Base-by-base conservation (phyloP, 2,329 filamentous ascomycete genomes). In the Nothopassalora personata region DNA sequence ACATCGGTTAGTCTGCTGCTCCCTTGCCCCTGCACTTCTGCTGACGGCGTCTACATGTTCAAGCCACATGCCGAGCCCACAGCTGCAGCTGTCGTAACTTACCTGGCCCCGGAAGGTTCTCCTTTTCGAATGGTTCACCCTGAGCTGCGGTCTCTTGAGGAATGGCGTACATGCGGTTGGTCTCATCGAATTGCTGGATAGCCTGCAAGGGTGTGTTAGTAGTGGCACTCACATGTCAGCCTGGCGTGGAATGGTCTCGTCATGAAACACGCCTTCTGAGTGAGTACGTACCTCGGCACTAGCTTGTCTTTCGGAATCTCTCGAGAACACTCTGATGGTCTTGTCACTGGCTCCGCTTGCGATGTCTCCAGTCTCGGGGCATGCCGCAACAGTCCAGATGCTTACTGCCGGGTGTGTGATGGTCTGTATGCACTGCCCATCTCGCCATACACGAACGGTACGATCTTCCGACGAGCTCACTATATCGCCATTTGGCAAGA, bases 361-460 rank as follows among this genome's bases (percentile, higher is more conserved):
- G 61, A 99, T 93, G 68, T 99, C 95, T 23, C 94, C 93, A 51
- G 84, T 95, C 62, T 90, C 85, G 0, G 81, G 71, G 70, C 90
- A 94, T 10, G 84, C 89, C n/a, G 91, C 89, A 18, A 99, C 91
- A 13, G 85, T 82, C 94, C 94, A 99, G 5, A 99, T 92, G 0
- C 93, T 97, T 57, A 97, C 95, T 9, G 94, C 94, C 10, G 94
- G 94, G 69, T 97, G 91, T 1, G 93, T 97, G 64, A 99, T 97
- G 43, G 93, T 97, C 74, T 99, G 94, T 49, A 96, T 77, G 72
- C 93, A 97, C 58, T 91, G 82, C 13, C 79, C 83, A 48, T 88
- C 89, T 66, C 83, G 87, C 94, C 95, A 99, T 71, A 99, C 80
- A 54, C 91, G 84, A 34, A 96, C 85, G 0, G 94, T 97, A n/a